Evolutionary conservation across 441 rosid species (phyloP).

Genomic region (Aquilaria agallochum): DNA sequence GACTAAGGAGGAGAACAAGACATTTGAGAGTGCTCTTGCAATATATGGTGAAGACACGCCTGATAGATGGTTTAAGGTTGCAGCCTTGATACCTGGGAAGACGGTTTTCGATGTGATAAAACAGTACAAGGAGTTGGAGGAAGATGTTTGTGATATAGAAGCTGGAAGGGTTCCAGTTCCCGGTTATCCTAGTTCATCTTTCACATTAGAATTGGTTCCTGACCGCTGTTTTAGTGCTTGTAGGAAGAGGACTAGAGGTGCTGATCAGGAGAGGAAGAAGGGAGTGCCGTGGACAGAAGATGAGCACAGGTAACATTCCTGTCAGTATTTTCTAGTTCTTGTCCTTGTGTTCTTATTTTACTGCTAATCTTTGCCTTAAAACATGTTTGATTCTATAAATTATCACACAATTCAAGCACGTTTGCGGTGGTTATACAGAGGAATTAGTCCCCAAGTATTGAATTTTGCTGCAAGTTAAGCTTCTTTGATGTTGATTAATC

Average conservation of each 20-base stretch:
- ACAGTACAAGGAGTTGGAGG: constrained; percentile 56
- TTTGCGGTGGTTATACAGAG: no score
- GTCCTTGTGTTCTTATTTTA: no score
- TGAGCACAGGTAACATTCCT: constrained; percentile 52
- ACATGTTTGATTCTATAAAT: no score
- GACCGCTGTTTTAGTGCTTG: constrained; percentile 33
- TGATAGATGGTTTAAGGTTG: constrained; percentile 56
- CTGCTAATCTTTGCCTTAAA: no score
- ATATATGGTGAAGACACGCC: constrained; percentile 51
- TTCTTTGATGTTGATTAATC: constrained; percentile 17
- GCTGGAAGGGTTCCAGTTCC: constrained; percentile 62
- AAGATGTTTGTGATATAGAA: constrained; percentile 56
- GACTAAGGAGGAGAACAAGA: constrained; percentile 72
- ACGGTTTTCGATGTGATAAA: constrained; percentile 46
- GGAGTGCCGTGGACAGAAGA: constrained; percentile 23
- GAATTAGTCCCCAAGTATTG: no score
- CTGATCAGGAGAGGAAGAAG: constrained; percentile 61
- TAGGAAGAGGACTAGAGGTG: constrained; percentile 49
- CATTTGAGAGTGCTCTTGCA: constrained; percentile 63
- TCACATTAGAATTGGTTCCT: constrained; percentile 25
- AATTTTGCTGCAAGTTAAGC: not conserved
- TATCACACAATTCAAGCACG: no score
- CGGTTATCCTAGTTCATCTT: constrained; percentile 38
- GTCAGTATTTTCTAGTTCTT: not conserved
- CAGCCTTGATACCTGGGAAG: constrained; percentile 61